These are phyloP conservation scores for Aureococcus anophagefferens DNA, from an alignment of 108 stramenopile species.

Conservation along the genomic window DNA sequence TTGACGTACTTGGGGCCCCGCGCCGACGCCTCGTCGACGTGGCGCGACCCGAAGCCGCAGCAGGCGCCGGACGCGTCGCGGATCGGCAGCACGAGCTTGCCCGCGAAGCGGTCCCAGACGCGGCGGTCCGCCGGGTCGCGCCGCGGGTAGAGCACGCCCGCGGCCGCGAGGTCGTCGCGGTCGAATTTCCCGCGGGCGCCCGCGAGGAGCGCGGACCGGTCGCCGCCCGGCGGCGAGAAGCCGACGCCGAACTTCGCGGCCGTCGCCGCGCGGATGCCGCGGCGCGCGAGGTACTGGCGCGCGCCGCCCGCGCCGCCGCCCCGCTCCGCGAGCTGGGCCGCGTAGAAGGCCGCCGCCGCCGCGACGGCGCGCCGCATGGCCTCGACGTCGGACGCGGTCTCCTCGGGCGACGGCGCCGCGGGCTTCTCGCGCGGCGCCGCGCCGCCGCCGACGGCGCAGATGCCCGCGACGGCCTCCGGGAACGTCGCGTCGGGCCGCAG, in stretches of 20 bases:
- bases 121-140: background rate
- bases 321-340: background rate
- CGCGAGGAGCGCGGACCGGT: background rate
- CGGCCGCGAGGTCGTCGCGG: background rate
- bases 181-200: background rate
- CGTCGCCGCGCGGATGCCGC: background rate
- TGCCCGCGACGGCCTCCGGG: constrained; percentile 55
- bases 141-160: background rate
- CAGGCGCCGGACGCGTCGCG: constrained; percentile 17
- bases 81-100: constrained; percentile 32
- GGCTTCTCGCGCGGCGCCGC: background rate
- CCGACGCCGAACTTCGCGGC: background rate
- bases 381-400: background rate
- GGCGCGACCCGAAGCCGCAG: constrained; percentile 29
- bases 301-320: background rate
- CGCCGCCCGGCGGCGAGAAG: background rate
- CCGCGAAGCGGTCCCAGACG: constrained; percentile 24
- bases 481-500: constrained; percentile 60
- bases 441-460: constrained; percentile 21
- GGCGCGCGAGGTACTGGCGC: background rate
- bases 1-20: constrained; percentile 76
- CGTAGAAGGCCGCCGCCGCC: background rate
- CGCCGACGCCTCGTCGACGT: constrained; percentile 1
- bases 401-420: background rate
- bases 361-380: background rate